Conservation (phyloP, 2,329 filamentous ascomycete genomes). For the Cylindrodendrum hubeiense region DNA sequence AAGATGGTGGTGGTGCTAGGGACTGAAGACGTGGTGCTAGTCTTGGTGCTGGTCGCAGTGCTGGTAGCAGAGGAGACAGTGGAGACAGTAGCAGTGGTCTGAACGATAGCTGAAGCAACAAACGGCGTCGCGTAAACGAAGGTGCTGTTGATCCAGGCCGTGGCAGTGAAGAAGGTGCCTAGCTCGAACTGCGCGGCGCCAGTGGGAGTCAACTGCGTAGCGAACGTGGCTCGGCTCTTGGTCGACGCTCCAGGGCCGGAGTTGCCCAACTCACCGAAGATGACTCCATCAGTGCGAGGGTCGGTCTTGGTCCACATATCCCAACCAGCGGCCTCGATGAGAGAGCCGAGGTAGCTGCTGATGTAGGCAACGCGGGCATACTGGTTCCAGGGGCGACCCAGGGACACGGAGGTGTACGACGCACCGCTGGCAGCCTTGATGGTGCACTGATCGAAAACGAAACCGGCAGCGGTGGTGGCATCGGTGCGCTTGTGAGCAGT, state of each 20-base stretch:
- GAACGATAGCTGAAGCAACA: constrained; percentile 17
- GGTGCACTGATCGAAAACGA: constrained; percentile 51
- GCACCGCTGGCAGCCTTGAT: constrained; percentile 43
- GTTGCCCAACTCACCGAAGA: constrained; percentile 38
- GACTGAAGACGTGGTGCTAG: neutral
- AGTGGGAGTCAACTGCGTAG: constrained; percentile 25
- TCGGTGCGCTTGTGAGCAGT: constrained; percentile 54
- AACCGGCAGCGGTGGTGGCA: constrained; percentile 51
- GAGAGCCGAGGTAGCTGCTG: constrained; percentile 30
- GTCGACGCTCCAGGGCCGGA: constrained; percentile 35
- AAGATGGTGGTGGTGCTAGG: constrained; percentile 36
- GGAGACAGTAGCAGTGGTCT: too few species aligned
- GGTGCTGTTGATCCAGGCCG: constrained; percentile 39
- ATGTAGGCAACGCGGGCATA: constrained; percentile 39
- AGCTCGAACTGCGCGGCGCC: constrained; percentile 34
- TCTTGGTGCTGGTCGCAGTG: neutral
- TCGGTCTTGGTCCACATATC: constrained; percentile 37
- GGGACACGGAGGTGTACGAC: constrained; percentile 36
- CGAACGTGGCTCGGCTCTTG: constrained; percentile 34
- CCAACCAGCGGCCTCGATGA: constrained; percentile 32
- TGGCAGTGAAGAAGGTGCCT: constrained; percentile 34
- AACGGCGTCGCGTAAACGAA: constrained; percentile 37
- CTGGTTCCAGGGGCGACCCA: constrained; percentile 40
- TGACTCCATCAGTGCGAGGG: constrained; percentile 34
- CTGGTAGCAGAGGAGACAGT: neutral